phyloP scores from a whole-genome alignment of 768 basidiomycete species.

The Pleurotus cornucopiae region DNA sequence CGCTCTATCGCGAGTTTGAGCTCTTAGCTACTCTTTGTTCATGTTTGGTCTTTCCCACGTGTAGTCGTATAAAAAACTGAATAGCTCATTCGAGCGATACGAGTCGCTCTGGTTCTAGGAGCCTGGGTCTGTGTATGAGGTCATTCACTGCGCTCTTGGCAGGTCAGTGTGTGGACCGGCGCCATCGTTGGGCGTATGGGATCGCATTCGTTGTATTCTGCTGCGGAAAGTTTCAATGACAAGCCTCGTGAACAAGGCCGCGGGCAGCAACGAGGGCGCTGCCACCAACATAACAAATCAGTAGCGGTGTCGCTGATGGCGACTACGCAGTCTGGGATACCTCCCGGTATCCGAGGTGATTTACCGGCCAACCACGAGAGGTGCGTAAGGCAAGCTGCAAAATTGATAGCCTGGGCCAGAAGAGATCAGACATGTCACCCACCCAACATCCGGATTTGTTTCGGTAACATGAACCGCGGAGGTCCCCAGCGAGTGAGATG shows the following conservation, averaged over 20 bases:
- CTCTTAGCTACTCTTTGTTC: too few relatives aligned
- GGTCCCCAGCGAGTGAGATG: background rate
- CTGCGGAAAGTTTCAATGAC: slow-evolving; percentile 1
- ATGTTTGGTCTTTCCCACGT: too few relatives aligned
- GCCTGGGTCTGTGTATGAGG: background rate
- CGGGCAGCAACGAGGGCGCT: slow-evolving; percentile 2
- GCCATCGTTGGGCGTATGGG: background rate
- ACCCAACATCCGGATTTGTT: slow-evolving; percentile 6
- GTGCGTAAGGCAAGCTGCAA: slow-evolving; percentile 2
- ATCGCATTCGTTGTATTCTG: background rate
- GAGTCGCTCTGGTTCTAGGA: too few relatives aligned
- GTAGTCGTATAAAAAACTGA: too few relatives aligned
- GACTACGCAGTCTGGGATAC: background rate
- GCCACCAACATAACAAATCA: background rate
- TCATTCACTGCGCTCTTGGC: background rate
- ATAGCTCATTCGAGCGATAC: too few relatives aligned
- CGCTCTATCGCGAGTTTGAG: too few relatives aligned
- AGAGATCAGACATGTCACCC: slow-evolving; percentile 1
- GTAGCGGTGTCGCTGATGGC: background rate
- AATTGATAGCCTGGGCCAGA: slow-evolving; percentile 3
- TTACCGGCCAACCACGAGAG: background rate
- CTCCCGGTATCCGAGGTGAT: slow-evolving; percentile 6
- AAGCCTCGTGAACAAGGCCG: slow-evolving; percentile 1
- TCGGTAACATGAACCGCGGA: slow-evolving; percentile 6
- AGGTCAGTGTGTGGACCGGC: background rate